Conservation (phyloP, 2,329 filamentous ascomycete species). For the Plenodomus biglobosus region DNA sequence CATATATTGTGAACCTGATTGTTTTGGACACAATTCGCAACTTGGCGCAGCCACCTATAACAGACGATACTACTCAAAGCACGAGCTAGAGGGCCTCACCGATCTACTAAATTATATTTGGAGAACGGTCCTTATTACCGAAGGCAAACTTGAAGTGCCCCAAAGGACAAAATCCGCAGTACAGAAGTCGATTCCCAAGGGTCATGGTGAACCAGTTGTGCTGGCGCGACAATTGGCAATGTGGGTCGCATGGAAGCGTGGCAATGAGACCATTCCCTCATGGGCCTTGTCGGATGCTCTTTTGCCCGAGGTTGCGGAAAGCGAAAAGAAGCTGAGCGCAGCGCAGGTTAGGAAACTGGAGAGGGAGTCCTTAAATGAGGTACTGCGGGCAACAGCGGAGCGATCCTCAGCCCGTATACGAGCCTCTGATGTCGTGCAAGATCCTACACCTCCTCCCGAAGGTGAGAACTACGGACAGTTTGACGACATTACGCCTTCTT, state of each 20-base stretch:
- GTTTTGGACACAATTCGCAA: slow-evolving; percentile 54
- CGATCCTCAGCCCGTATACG: slow-evolving; percentile 44
- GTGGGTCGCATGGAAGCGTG: slow-evolving; percentile 69
- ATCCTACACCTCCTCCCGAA: slow-evolving; percentile 16
- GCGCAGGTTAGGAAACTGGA: slow-evolving; percentile 59
- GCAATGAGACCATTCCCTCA: slow-evolving; percentile 62
- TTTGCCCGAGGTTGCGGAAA: slow-evolving; percentile 47
- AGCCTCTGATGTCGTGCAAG: slow-evolving; percentile 19
- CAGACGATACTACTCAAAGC: slow-evolving; percentile 63
- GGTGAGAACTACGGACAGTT: slow-evolving; percentile 15
- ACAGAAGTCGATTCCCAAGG: slow-evolving; percentile 64
- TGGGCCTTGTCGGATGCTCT: slow-evolving; percentile 63
- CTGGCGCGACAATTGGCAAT: slow-evolving; percentile 62
- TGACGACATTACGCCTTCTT: slow-evolving; percentile 11
- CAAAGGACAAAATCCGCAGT: slow-evolving; percentile 61
- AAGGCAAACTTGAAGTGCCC: slow-evolving; percentile 63
- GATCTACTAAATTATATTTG: slow-evolving; percentile 63
- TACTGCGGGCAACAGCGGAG: slow-evolving; percentile 49
- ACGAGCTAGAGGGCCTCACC: slow-evolving; percentile 62
- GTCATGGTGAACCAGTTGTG: slow-evolving; percentile 62
- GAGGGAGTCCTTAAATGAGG: slow-evolving; percentile 52
- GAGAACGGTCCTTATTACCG: slow-evolving; percentile 63
- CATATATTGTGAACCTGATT: slow-evolving; percentile 61
- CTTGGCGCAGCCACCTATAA: slow-evolving; percentile 59
- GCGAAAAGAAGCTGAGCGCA: slow-evolving; percentile 58